Evolutionary conservation across 2,329 filamentous ascomycete genomes (phyloP), one percentile per base, ranked within the genome.

Genomic region (Didymella glomerata): DNA sequence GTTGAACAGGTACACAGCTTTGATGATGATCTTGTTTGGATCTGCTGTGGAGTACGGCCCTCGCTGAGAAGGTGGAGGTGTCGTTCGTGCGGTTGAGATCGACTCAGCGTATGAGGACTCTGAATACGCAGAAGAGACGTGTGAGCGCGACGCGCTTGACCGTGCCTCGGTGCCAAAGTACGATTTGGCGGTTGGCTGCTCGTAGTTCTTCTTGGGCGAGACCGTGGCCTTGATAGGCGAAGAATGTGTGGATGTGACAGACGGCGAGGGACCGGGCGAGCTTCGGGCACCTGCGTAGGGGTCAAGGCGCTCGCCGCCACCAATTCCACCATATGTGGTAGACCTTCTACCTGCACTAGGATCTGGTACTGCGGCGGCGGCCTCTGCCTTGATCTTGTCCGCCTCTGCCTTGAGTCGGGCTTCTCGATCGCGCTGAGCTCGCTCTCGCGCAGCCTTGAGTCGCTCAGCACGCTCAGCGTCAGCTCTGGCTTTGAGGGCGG

Each of bases 11-110:
- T 96, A 98, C 3, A 98, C 95, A 11, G 90, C 95, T 72, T 90
- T 90, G 78, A 99, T 94, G 63, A 97, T 89, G 73, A 99, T 95
- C 84, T 99, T 99, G 80, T 96, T 88, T 0, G 94, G 93, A 74
- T 98, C 92, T 65, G 91, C 91, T 27, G 93, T 97, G 34, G 87
- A 85, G 78, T 97, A 98, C 2, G 91, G 86, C 1, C 88, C 88
- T 47, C 91, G 87, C 64, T 89, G 85, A 3, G 90, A 93, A 1
- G 91, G 89, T 16, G 93, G 92, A 9, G 93, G 91, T 5, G 91
- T 92, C 7, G 93, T 96, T 57, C 88, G 88, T 11, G 91, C 85
- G 1, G 93, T 97, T 16, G 91, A 93, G 59, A 92, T 88, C 10
- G 92, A 96, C 1, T 91, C 86, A 2, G 92, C 90, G 77, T 94